phyloP scores from a whole-genome alignment of 768 basidiomycete genomes.

The Suillus fuscotomentosus region DNA sequence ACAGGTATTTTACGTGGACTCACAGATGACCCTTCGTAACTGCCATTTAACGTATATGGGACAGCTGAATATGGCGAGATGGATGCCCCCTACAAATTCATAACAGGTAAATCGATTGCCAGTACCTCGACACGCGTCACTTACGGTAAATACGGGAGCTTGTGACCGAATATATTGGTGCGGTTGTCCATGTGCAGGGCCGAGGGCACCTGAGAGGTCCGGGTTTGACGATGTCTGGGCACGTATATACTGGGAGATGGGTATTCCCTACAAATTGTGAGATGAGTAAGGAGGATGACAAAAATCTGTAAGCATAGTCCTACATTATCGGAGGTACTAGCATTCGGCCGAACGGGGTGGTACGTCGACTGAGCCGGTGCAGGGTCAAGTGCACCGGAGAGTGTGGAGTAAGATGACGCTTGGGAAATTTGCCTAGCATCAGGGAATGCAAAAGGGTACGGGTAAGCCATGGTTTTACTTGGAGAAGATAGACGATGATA shows the following conservation, averaged over 20 bases:
- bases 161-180: not conserved
- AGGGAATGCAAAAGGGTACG: constrained; percentile 23
- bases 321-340: not conserved
- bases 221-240: constrained; percentile 9
- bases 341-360: not conserved
- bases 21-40: constrained; percentile 14
- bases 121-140: not conserved
- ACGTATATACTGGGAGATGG: not conserved
- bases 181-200: not conserved
- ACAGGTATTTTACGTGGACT: not conserved
- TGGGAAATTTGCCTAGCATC: constrained; percentile 4
- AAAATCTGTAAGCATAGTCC: not conserved
- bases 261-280: not conserved
- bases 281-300: not conserved
- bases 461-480: constrained; percentile 17
- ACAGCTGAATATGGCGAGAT: constrained; percentile 25
- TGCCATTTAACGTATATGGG: constrained; percentile 17
- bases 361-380: not conserved
- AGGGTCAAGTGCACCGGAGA: not conserved
- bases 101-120: not conserved
- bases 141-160: not conserved
- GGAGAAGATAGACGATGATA: not conserved
- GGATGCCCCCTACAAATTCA: not conserved
- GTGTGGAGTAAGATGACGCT: not conserved
- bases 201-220: not conserved